Conservation (phyloP, 1,284 basidiomycete species). For the Ceratobasidium sp. region DNA sequence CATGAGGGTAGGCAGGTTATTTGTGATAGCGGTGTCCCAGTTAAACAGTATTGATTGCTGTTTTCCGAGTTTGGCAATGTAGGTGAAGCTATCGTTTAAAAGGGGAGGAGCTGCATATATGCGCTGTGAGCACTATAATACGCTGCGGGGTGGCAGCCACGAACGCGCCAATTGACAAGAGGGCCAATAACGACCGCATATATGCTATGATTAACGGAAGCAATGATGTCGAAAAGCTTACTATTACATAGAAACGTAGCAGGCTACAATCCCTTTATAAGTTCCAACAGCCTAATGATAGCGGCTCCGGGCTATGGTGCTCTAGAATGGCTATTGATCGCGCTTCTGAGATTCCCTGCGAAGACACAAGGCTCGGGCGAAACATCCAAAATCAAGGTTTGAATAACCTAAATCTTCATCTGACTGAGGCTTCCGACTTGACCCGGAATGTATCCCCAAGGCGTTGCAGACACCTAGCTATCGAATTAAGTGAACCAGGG, state of each 20-base stretch:
- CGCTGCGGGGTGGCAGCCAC: conserved; percentile 13
- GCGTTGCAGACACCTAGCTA: neutral
- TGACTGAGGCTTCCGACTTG: neutral
- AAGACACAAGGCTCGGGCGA: conserved; percentile 20
- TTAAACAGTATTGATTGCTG: conserved; percentile 40
- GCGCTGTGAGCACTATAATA: neutral
- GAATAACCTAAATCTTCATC: no score
- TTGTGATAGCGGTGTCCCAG: conserved; percentile 36
- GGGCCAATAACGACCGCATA: neutral
- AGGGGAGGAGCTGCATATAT: conserved; percentile 37
- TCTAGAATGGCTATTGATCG: neutral
- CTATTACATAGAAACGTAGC: neutral
- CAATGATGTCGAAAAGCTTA: neutral
- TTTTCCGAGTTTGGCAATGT: conserved; percentile 37
- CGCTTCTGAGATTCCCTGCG: conserved; percentile 30
- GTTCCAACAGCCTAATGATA: neutral
- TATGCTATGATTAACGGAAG: neutral
- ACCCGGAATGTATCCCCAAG: neutral
- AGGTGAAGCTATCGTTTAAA: conserved; percentile 35
- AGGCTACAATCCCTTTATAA: neutral
- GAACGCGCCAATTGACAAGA: conserved; percentile 3
- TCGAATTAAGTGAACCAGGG: neutral
- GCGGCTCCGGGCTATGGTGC: conserved; percentile 1
- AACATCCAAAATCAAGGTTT: neutral
- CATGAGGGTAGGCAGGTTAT: no score